Evolutionary conservation across 208 protist genomes (phyloP), one percentile per base, ranked within the genome.

Genomic region (Sergeia podlipaevii): DNA sequence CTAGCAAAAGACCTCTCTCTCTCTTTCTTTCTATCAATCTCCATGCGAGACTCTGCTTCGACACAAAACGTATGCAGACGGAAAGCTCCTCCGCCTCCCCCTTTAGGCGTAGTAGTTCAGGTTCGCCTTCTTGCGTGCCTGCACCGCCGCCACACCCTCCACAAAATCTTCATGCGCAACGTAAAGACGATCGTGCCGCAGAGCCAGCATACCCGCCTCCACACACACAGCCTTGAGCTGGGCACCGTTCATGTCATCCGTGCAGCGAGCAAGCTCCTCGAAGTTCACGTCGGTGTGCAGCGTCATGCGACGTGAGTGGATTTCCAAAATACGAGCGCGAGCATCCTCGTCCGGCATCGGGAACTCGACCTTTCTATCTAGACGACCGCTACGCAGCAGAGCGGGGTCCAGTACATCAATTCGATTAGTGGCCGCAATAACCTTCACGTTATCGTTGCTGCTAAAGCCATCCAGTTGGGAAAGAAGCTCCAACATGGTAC

Each of bases 401-500:
- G 99, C 99, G n/a, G 99, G 99, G 81, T 99, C 99, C 4, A 99
- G 89, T 46, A 99, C 99, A 74, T 99, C 99, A 45, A 99, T 97
- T 60, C 99, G 86, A 74, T 99, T 99, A 5, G 99, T 99, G 11
- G 98, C 98, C 1, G 98, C 98, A 65, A 99, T 99, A 15, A 99
- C 98, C 85, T 99, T 99, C 21, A 99, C 97, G 36, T 96, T 78
- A 30, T 97, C 91, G 51, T 97, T 91, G 68, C 77, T 95, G 61
- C 81, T 85, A 70, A 99, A 99, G 42, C 99, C 99, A 71, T 99
- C 99, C 7, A 99, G 87, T 79, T 99, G 98, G 38, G 99, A 99
- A 7, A 99, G 91, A 7, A 99, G 91, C 84, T 99, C 99, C 10
- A 99, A 87, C 99, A 99, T 99, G 2, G 99, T 99, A 29, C 99